Base-by-base conservation (phyloP, 768 basidiomycete species). In the Galerina marginata region DNA sequence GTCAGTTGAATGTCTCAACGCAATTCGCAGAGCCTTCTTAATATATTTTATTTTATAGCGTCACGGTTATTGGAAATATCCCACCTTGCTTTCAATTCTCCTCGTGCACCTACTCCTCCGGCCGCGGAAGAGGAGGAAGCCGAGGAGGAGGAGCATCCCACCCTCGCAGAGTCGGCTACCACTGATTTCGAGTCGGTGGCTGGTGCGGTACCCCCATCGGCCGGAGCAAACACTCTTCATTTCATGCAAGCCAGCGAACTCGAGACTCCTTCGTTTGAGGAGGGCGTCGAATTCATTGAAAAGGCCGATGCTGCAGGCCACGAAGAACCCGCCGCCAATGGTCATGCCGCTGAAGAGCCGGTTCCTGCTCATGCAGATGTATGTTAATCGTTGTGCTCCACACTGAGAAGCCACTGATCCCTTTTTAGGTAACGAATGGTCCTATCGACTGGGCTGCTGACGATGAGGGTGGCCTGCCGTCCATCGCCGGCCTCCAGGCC, bases 231-330 rank as follows among this genome's bases (percentile, higher is more conserved):
- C 56, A 84, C 86, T 73, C 89, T 92, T 81, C 85, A 84, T 67
- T 94, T 93, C 73, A 89, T 94, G 77, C 88, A 92, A 72, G 89
- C 83, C 59, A 92, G 91, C 71, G 92, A 93, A 67, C 79, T 93
- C 38, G 91, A 91, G 61, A 70, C 79, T 0, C 48, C 81, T 20
- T 67, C 79, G 10, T 82, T 85, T 37, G 86, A 87, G 57, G 78
- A 84, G 20, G 78, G 69, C 29, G 78, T 77, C 7, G 87, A 88
- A 67, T 87, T 83, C 82, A 82, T 84, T 9, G 83, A 88, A 66
- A 78, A 78, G 36, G 64, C 81, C 16, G 82, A 83, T 14, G 74
- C 68, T 51, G 74, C 69, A 46, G 75, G 61, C 9, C 76, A 76
- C 15, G 73, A 69, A 54, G 64, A 58, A 44, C 62, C 70, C 4